These are phyloP conservation scores for Mortierella sp. DNA, from an alignment of 371 early-diverging fungal species.

Conservation along the genomic window DNA sequence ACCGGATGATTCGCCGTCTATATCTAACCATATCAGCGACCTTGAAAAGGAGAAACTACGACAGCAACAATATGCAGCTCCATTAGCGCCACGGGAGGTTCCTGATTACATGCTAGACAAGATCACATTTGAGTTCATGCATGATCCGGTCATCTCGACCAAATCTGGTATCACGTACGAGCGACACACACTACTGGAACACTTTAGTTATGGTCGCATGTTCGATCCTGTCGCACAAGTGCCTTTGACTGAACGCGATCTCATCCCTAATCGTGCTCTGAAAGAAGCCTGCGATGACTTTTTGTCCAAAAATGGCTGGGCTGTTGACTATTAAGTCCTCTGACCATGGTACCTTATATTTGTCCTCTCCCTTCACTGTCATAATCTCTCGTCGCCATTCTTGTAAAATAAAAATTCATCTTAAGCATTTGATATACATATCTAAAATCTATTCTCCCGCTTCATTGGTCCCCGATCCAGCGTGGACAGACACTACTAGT, in stretches of 20 bases:
- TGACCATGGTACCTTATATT: background rate
- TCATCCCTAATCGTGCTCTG: slow-evolving; percentile 79
- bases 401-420: too few species aligned
- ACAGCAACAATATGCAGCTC: background rate
- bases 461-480: too few species aligned
- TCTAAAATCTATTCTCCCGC: too few species aligned
- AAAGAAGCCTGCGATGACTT: slow-evolving; percentile 76
- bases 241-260: slow-evolving; percentile 70
- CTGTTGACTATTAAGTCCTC: slow-evolving; percentile 44
- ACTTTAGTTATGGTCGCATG: slow-evolving; percentile 76
- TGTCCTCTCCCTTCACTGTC: background rate
- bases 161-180: slow-evolving; percentile 74
- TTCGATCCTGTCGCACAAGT: slow-evolving; percentile 82
- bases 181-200: slow-evolving; percentile 74
- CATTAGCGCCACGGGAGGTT: slow-evolving; percentile 26
- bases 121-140: slow-evolving; percentile 53
- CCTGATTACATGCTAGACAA: slow-evolving; percentile 51
- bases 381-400: background rate
- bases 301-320: slow-evolving; percentile 72
- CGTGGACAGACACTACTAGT: too few species aligned
- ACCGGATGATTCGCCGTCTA: slow-evolving; percentile 24
- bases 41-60: background rate
- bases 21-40: background rate
- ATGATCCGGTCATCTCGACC: slow-evolving; percentile 69
- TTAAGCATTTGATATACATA: too few species aligned